Conservation (phyloP, 805 yeast species). For the Saccharomyces eubayanus region DNA sequence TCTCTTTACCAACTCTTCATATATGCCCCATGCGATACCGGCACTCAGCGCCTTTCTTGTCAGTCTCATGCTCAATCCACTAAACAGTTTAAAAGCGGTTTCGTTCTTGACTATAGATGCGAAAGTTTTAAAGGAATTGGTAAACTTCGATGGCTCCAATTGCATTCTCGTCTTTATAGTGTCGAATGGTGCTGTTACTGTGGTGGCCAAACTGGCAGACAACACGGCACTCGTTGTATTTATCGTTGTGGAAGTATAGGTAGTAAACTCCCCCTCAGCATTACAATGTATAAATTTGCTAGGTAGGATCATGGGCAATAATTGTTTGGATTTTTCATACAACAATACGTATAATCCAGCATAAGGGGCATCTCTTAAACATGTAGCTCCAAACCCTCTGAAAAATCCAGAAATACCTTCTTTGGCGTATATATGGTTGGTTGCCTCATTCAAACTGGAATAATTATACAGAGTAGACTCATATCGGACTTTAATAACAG, state of each 20-base stretch:
- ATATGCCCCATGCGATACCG: constrained; percentile 94
- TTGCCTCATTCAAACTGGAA: constrained; percentile 53
- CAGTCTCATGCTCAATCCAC: constrained; percentile 75
- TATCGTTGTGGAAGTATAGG: constrained; percentile 44
- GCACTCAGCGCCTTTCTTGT: constrained; percentile 84
- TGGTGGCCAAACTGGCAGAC: constrained; percentile 75
- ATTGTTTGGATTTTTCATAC: constrained; percentile 65
- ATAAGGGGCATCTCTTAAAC: constrained; percentile 88
- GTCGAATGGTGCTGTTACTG: constrained; percentile 90
- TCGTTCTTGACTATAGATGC: constrained; percentile 36
- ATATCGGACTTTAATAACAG: constrained; percentile 79
- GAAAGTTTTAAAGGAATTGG: constrained; percentile 36
- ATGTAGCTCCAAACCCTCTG: constrained; percentile 80
- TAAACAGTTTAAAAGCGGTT: constrained; percentile 53
- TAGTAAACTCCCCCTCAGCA: constrained; percentile 22
- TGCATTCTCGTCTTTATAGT: constrained; percentile 90
- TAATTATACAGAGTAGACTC: constrained; percentile 76
- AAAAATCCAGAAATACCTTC: constrained; percentile 67
- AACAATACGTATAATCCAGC: constrained; percentile 87
- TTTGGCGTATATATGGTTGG: constrained; percentile 41
- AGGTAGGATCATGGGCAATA: constrained; percentile 39
- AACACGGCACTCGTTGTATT: constrained; percentile 69
- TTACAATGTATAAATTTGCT: constrained; percentile 9
- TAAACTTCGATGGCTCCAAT: constrained; percentile 44
- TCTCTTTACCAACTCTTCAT: constrained; percentile 69